Conservation (phyloP, 1,139 yeast genomes). For the Scheffersomyces insectosa region DNA sequence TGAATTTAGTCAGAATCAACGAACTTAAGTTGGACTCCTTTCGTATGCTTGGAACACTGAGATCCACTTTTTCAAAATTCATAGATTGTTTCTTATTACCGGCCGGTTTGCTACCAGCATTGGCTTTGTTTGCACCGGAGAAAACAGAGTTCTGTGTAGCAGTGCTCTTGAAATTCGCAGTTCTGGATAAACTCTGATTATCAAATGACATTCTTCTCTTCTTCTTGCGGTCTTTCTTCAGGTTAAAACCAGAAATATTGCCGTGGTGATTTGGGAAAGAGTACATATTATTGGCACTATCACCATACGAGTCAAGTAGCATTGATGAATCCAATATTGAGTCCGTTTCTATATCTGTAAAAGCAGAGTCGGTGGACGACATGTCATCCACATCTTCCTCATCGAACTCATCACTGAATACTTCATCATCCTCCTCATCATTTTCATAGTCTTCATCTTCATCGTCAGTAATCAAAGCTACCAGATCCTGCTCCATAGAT, state of each 20-base stretch:
- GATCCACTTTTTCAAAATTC: slow-evolving; percentile 26
- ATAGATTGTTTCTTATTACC: slow-evolving; percentile 11
- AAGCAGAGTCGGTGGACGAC: slow-evolving; percentile 43
- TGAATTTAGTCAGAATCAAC: slow-evolving; percentile 39
- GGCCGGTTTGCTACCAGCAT: slow-evolving; percentile 1
- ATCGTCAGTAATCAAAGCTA: slow-evolving; percentile 1
- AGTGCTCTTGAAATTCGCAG: slow-evolving; percentile 4
- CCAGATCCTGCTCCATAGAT: background rate
- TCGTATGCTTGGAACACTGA: slow-evolving; percentile 3
- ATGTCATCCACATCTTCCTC: slow-evolving; percentile 22
- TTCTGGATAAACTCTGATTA: slow-evolving; percentile 16
- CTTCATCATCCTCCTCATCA: slow-evolving; percentile 4
- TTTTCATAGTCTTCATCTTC: slow-evolving; percentile 12
- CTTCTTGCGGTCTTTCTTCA: slow-evolving; percentile 19
- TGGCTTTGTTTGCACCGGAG: background rate
- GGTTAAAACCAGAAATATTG: slow-evolving; percentile 9
- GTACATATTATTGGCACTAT: slow-evolving; percentile 14
- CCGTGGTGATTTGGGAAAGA: slow-evolving; percentile 17
- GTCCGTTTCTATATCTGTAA: slow-evolving; percentile 46
- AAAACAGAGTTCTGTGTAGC: slow-evolving; percentile 9
- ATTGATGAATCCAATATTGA: slow-evolving; percentile 37
- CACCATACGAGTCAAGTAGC: slow-evolving; percentile 26
- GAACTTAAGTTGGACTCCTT: slow-evolving; percentile 37
- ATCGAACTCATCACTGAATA: slow-evolving; percentile 7
- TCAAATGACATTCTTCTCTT: slow-evolving; percentile 20